A percentile compares a stretch with the other conserved stretches of the same genome.
Evolutionary conservation across 164 flowering plant genomes (phyloP).

Genomic region (Santalum album): DNA sequence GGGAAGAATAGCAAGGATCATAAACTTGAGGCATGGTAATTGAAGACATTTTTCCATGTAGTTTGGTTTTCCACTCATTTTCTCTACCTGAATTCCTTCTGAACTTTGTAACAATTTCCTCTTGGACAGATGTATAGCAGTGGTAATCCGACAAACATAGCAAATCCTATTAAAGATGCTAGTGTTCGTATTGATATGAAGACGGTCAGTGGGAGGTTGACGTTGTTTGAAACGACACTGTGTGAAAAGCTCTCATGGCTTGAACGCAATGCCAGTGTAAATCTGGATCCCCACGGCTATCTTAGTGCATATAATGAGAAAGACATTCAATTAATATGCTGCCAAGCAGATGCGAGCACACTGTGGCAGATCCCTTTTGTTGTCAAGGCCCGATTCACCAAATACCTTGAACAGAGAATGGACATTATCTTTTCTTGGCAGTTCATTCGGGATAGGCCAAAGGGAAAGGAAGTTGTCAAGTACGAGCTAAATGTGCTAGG

Average conservation of each 20-base stretch:
- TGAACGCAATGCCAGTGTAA: background rate
- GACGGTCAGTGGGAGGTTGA: background rate
- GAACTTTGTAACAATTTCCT: background rate
- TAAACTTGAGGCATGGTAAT: no score
- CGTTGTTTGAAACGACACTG: background rate
- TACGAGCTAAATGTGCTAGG: background rate
- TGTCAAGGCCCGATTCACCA: background rate
- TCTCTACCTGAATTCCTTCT: no score
- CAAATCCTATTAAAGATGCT: constrained; percentile 4
- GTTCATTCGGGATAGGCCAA: background rate
- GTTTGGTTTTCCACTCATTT: no score
- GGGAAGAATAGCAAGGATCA: no score
- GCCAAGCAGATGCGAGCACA: background rate
- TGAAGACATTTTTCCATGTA: no score
- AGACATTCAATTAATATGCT: background rate
- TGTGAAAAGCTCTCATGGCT: background rate
- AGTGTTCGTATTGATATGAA: background rate
- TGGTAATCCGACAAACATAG: constrained; percentile 4
- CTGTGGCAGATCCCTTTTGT: constrained; percentile 2
- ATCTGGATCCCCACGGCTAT: background rate
- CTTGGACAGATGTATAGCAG: constrained; percentile 2
- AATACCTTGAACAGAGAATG: background rate
- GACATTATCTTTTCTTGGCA: background rate
- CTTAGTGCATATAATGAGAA: background rate
- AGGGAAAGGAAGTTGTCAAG: background rate